A percentile compares a stretch with the other conserved stretches of the same genome.
phyloP scores from a whole-genome alignment of 441 rosid genomes.

The Gossypium davidsonii region DNA sequence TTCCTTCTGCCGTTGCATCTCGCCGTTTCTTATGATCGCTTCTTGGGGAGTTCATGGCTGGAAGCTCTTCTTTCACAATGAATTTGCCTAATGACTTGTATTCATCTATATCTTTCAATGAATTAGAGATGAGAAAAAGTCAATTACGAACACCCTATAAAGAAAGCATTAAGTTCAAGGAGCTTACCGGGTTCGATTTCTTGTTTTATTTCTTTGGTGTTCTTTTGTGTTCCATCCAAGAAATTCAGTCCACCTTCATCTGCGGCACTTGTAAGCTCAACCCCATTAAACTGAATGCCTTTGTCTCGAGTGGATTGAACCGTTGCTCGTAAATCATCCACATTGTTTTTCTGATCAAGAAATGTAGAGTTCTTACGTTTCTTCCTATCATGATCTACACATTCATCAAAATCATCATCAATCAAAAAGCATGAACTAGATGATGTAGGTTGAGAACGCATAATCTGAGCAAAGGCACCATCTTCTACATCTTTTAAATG shows the following conservation, averaged over 20 bases:
- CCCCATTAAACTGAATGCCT: constrained; percentile 11
- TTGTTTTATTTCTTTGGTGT: constrained; percentile 14
- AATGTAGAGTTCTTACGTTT: not conserved
- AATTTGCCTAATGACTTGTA: not conserved
- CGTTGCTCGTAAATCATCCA: not conserved
- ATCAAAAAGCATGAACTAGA: not conserved
- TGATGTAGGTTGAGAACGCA: constrained; percentile 2
- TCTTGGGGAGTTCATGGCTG: constrained; percentile 4
- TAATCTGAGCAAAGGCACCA: not conserved
- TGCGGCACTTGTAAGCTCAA: constrained; percentile 9
- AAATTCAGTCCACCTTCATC: constrained; percentile 11
- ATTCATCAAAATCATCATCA: not conserved
- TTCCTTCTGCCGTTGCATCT: constrained; percentile 26
- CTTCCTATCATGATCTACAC: not conserved
- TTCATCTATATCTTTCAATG: constrained; percentile 6
- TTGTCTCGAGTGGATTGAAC: constrained; percentile 14
- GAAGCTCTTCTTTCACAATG: constrained; percentile 8
- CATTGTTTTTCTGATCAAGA: not conserved
- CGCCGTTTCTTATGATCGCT: constrained; percentile 19
- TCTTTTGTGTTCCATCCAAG: constrained; percentile 5
- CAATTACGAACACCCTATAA: constrained; percentile 6
- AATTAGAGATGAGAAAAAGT: constrained; percentile 2
- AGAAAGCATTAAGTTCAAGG: not conserved
- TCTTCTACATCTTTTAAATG: constrained; percentile 13
- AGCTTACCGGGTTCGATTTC: constrained; percentile 25